Percentiles rank a stretch among this genome's conserved stretches.
phyloP scores from a whole-genome alignment of 73 alveolate species.

The Symbiodinium pilosum region DNA sequence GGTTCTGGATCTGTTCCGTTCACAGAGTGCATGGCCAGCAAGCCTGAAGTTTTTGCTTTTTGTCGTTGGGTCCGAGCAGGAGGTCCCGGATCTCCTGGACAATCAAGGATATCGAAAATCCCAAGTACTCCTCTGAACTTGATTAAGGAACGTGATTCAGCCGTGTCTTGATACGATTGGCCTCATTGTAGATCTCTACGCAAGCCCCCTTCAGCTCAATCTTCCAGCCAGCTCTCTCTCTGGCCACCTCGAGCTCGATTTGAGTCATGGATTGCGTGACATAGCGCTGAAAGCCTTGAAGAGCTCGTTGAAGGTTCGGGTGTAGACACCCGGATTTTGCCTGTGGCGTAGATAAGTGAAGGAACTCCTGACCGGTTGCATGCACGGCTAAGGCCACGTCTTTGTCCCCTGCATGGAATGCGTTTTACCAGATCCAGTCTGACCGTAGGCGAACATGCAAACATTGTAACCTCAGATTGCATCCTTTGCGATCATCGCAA shows the following conservation, averaged over 20 bases:
- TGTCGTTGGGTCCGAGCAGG: slow-evolving; percentile 78
- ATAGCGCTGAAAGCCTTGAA: slow-evolving; percentile 24
- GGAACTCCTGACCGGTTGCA: not conserved
- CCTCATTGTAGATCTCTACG: slow-evolving; percentile 93
- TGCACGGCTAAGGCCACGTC: not conserved
- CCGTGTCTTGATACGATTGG: too few relatives aligned
- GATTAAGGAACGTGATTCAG: too few relatives aligned
- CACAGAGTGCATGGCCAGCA: not conserved
- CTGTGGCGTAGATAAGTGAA: not conserved
- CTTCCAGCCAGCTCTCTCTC: slow-evolving; percentile 78
- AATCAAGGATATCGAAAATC: too few relatives aligned
- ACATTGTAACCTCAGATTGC: slow-evolving; percentile 56
- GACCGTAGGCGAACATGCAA: slow-evolving; percentile 94
- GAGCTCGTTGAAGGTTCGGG: slow-evolving; percentile 86
- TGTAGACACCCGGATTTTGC: slow-evolving; percentile 92
- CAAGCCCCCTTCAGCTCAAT: slow-evolving; percentile 90
- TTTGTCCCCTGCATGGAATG: slow-evolving; percentile 85
- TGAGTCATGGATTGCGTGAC: not conserved
- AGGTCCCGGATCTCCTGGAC: slow-evolving; percentile 69
- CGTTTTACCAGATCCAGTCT: slow-evolving; percentile 92
- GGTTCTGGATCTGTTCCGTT: not conserved
- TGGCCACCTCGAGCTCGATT: slow-evolving; percentile 23
- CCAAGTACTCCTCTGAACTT: too few relatives aligned
- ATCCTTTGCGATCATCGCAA: not conserved
- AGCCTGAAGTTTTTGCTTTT: slow-evolving; percentile 81